Percentiles rank a stretch among this genome's conserved stretches.
Conservation (phyloP, 1,139 yeast genomes). For the Cylindricascospora bacillispora region DNA sequence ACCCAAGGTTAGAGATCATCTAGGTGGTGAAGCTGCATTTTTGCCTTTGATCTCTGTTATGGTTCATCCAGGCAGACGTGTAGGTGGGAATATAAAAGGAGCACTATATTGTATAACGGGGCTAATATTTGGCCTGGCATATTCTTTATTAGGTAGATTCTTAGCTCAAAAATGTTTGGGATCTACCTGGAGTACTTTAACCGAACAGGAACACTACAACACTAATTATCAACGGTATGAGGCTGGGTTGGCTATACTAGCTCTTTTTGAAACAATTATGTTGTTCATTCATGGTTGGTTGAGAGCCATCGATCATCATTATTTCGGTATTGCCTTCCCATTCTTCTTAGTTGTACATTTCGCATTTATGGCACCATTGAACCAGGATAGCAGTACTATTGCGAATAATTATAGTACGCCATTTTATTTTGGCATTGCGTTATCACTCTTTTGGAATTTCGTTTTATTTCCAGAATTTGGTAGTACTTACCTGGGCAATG, state of each 20-base stretch:
- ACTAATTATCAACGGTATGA: constrained; percentile 24
- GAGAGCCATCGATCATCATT: constrained; percentile 34
- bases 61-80: constrained; percentile 37
- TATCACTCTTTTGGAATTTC: constrained; percentile 32
- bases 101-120: constrained; percentile 31
- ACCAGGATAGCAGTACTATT: constrained; percentile 22
- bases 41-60: constrained; percentile 34
- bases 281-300: constrained; percentile 36
- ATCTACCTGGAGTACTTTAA: constrained; percentile 12
- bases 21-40: constrained; percentile 34
- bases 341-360: constrained; percentile 37
- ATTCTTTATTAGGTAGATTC: constrained; percentile 31
- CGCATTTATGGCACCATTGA: constrained; percentile 29
- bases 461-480: constrained; percentile 39
- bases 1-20: constrained; percentile 24
- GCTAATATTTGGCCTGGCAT: constrained; percentile 32
- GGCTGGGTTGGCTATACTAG: constrained; percentile 32
- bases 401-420: constrained; percentile 32
- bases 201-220: constrained; percentile 21
- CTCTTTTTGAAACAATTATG: constrained; percentile 34
- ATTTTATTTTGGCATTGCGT: constrained; percentile 32
- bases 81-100: constrained; percentile 36
- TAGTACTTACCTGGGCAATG: constrained; percentile 34
- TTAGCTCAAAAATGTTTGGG: constrained; percentile 30
- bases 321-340: constrained; percentile 35